Evolutionary conservation across 2,329 filamentous ascomycete genomes (phyloP).

Genomic region (Penicillium sp.): DNA sequence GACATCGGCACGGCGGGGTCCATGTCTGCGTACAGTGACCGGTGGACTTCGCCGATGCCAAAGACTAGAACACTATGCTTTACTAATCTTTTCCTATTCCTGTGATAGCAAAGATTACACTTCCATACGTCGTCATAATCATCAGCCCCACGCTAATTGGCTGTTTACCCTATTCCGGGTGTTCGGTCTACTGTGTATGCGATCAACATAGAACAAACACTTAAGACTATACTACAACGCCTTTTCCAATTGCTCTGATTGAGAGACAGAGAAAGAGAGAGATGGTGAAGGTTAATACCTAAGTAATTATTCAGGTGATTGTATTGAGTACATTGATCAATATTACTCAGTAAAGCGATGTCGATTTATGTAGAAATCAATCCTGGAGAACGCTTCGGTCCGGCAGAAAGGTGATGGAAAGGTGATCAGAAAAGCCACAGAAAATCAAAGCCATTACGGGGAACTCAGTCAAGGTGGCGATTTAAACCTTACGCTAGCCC

Average conservation of each 20-base stretch:
- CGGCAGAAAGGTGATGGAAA: neutral
- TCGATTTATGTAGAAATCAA: neutral
- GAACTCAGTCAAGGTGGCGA: neutral
- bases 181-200: neutral
- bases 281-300: neutral
- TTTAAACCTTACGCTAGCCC: neutral
- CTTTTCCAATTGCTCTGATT: neutral
- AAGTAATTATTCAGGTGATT: no score
- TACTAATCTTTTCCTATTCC: neutral
- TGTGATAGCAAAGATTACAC: neutral
- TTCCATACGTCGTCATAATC: neutral
- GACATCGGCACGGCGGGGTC: conserved; percentile 14
- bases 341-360: no score
- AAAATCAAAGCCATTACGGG: neutral
- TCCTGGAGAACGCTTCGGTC: neutral
- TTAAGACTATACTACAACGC: neutral
- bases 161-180: neutral
- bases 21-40: neutral
- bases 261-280: neutral
- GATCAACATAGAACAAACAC: neutral
- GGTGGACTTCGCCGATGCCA: conserved; percentile 6
- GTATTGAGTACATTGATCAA: no score
- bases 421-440: neutral
- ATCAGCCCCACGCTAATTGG: neutral
- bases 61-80: neutral